These are phyloP conservation scores for Cercospora brassicicola DNA, from an alignment of 2,329 filamentous ascomycete species.

Conservation along the genomic window DNA sequence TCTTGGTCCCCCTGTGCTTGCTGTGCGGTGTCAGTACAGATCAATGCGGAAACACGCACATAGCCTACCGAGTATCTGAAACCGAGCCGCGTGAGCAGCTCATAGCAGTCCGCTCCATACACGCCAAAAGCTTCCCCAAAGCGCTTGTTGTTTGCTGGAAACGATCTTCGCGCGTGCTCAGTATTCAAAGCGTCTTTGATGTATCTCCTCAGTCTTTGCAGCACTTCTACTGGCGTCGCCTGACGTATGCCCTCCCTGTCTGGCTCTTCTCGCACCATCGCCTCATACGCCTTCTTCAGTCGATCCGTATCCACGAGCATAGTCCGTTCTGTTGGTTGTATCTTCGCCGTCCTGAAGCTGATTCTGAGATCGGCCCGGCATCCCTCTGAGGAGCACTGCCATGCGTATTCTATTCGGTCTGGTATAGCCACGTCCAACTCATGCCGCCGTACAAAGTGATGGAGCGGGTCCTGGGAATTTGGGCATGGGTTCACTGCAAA, in stretches of 20 bases:
- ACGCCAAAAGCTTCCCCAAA: constrained; percentile 63
- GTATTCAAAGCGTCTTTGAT: constrained; percentile 58
- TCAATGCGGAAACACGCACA: neutral
- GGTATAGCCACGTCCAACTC: constrained; percentile 18
- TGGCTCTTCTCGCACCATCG: constrained; percentile 53
- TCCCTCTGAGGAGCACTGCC: constrained; percentile 59
- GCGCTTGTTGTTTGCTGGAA: constrained; percentile 62
- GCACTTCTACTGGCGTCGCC: constrained; percentile 55
- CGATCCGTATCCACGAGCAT: constrained; percentile 56
- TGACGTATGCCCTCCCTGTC: constrained; percentile 55
- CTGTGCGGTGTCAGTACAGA: neutral
- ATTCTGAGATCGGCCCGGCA: constrained; percentile 59
- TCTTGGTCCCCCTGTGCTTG: constrained; percentile 16
- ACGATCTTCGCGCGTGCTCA: constrained; percentile 52
- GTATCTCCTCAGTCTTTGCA: constrained; percentile 60
- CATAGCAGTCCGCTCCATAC: constrained; percentile 55
- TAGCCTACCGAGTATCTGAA: constrained; percentile 48
- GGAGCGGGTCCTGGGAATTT: constrained; percentile 55
- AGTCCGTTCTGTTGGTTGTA: constrained; percentile 51
- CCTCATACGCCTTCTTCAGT: constrained; percentile 56
- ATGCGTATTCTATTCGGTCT: constrained; percentile 46
- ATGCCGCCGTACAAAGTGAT: constrained; percentile 54
- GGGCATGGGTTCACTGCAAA: constrained; percentile 48
- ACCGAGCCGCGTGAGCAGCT: constrained; percentile 58
- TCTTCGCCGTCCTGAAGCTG: constrained; percentile 53